Evolutionary conservation across 305 asterid genomes (phyloP), one percentile per base, ranked within the genome.

Genomic region (Fraxinus angustifolia): DNA sequence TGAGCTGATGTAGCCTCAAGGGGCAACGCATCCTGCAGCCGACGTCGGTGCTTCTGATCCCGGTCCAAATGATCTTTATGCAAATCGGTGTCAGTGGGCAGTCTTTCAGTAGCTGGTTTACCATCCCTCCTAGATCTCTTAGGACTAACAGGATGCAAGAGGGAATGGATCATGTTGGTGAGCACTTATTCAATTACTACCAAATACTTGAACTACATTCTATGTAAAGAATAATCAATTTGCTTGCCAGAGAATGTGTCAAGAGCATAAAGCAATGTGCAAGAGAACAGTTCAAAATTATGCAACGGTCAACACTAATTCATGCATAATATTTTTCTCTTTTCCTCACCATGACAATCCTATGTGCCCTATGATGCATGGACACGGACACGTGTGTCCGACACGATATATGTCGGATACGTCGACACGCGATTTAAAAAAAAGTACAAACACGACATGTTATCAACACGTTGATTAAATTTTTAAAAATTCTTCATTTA

Each of bases 71-170:
- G 88, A 65, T 84, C 90, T 82, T 83, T 84, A 16, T 85, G 90
- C 82, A 83, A 48, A 68, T 84, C 83, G 30, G 72, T 42, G 45
- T 82, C 80, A 4, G 84, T 73, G 65, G 85, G 67, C 72, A 82
- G 76, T 78, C 91, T 88, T 83, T 90, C 97, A 78, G 87, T 88
- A 82, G 86, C 93, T 40, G 85, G 89, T 86, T 90, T 91, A 73
- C 89, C 95, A 87, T 92, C 97, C 81, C 92, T 87, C 86, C 95
- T 87, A 75, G 89, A 92, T 90, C 95, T 91, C 91, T 92, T 95
- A 38, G 96, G 98, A 90, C 99, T 95, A 84, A 65, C 73, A 84
- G 81, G 34, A 82, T 45, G 6, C 65, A 82, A 65, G 74, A 76
- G 4, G 19, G 67, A 82, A 81, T 12, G 12, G 58, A 38, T 71